Percentiles rank a stretch among this genome's conserved stretches.
Evolutionary conservation across 2,329 filamentous ascomycete genomes (phyloP).

Genomic region (Emmonsiellopsis sp.): DNA sequence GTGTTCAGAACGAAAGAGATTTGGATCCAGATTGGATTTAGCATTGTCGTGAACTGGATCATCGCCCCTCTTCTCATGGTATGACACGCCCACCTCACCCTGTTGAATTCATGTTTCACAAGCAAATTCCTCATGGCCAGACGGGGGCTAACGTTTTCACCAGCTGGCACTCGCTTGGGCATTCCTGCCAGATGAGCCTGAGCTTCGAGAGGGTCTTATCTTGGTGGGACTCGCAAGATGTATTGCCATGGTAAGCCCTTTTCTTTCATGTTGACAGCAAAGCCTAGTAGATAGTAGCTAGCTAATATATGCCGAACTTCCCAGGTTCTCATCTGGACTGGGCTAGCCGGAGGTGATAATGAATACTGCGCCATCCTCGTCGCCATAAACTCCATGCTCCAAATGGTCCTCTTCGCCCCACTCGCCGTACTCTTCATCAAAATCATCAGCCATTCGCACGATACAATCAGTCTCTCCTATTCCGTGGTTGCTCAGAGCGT

Average conservation of each 20-base stretch:
- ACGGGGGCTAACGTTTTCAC: background rate
- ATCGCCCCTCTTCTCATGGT: conserved; percentile 77
- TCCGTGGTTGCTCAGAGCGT: conserved; percentile 66
- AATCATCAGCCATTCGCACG: conserved; percentile 49
- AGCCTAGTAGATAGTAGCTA: background rate
- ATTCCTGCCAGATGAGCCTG: conserved; percentile 42
- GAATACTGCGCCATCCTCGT: conserved; percentile 80
- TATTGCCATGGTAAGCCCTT: conserved; percentile 65
- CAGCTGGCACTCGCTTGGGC: conserved; percentile 44
- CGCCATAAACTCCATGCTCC: conserved; percentile 63
- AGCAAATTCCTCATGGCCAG: background rate
- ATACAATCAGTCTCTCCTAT: conserved; percentile 46
- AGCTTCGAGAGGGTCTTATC: conserved; percentile 56
- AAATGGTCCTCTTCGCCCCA: conserved; percentile 65
- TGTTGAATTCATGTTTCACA: background rate
- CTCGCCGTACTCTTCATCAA: conserved; percentile 60
- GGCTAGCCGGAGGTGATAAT: conserved; percentile 62
- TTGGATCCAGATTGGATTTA: conserved; percentile 74
- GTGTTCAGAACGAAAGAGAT: conserved; percentile 52
- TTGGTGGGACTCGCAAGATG: conserved; percentile 77
- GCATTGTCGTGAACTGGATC: conserved; percentile 71
- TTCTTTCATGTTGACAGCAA: background rate
- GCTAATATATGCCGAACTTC: background rate
- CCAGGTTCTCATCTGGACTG: conserved; percentile 64
- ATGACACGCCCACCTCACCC: conserved; percentile 8